Evolutionary conservation across 306 rosid species (phyloP), one percentile per base, ranked within the genome.

Genomic region (Begonia loranthoides): DNA sequence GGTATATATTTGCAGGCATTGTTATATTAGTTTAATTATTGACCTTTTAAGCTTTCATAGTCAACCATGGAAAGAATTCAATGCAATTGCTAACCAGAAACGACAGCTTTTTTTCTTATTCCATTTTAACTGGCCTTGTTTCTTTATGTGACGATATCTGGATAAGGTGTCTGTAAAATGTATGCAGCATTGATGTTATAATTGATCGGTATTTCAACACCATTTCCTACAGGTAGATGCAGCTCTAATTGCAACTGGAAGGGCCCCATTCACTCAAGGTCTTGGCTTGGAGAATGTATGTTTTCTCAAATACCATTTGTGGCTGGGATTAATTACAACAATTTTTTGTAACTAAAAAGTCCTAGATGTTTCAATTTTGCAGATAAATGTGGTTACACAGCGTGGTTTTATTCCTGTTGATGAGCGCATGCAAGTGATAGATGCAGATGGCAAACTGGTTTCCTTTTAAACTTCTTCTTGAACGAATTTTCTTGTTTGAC

Each of bases 281-380:
- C 99, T 90, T 72, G 99, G 95, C 57, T 75, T 90, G 80, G 95
- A 82, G 64, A 90, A 80, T 67, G 95, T 90, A 80, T 63, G 87
- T 33, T 66, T 58, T 73, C 66, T 55, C 28, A 50, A 15, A 46
- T 51, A 41, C 36, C 36, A 28, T 28, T 28, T 28, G 36, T 8
- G 36, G 36, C 36, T 28, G 36, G 9, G 36, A 28, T 28, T 28
- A 8, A 28, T 28, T 28, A 28, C 36, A 28, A 28, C 9, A 28
- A 28, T 28, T 28, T 28, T 28, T 28, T 28, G 36, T 8, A 4
- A 3, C 36, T 28, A 28, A 28, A 28, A 28, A 28, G 36, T 28
- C 9, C 36, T 28, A 4, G 36, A 28, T 28, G 36, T 28, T 28
- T 28, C 36, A 28, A 28, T 60, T 67, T 49, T 68, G 64, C 81